Base-by-base conservation (phyloP, 495 filamentous ascomycete species). In the Penicilliopsis zonata region DNA sequence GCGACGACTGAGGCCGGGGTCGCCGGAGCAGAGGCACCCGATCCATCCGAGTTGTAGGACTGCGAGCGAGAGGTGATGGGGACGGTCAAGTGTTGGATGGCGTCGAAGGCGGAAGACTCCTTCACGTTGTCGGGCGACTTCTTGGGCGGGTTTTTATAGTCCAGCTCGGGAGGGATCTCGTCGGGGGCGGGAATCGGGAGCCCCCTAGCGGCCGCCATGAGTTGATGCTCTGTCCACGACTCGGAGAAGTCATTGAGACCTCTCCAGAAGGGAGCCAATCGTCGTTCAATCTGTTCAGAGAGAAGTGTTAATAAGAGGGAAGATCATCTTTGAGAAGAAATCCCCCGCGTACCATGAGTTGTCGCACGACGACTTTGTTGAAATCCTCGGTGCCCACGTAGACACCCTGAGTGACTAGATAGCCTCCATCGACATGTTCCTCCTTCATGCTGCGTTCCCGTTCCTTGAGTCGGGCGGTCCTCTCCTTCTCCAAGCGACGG, bases 341-440 rank as follows among this genome's bases (percentile, higher is more conserved):
- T 17, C 30, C 30, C 18, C 17, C 2, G 27, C 67, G 43, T 65
- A 93, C 86, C 78, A 93, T 90, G 38, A 98, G 63, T 51, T 94
- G 88, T 44, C 92, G 74, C 25, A 96, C 90, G 18, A 87, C 67
- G 24, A 65, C 63, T 50, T 96, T 95, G 59, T 76, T 94, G 49
- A 86, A 98, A 53, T 98, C 90, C 53, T 98, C 90, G 12, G 75
- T 63, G 3, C 88, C 83, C 5, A 81, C 86, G 49, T 98, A 98
- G 23, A 86, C 80, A 15, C 90, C 90, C 53, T 94, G 76, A 0
- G 90, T 98, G 23, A 96, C 90, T 18, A 96, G 59, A 60, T 81
- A 96, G 18, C 90, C 90, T 18, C 90, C 90, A 62, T 96, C 90
- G 18, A 94, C 80, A 54, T 85, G 73, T 44, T 96, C 90, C 42